phyloP scores from a whole-genome alignment of 768 basidiomycete species.

The Amanita polypyramis region DNA sequence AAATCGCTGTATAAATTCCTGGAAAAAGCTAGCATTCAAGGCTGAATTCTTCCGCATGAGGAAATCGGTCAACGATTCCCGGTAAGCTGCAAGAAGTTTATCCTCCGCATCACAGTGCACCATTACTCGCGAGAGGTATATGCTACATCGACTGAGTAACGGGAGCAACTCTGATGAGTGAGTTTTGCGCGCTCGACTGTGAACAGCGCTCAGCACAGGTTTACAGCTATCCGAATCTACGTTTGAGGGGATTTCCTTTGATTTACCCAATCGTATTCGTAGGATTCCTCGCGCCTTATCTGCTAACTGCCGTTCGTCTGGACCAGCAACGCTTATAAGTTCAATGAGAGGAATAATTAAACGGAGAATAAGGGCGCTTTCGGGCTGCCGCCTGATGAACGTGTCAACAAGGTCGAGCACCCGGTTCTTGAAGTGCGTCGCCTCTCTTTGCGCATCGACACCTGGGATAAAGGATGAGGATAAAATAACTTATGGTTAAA shows the following conservation, averaged over 20 bases:
- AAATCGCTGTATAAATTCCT: conserved; percentile 63
- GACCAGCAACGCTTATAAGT: conserved; percentile 51
- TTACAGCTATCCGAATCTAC: conserved; percentile 33
- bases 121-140: conserved; percentile 54
- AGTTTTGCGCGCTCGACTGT: conserved; percentile 59
- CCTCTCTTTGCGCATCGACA: conserved; percentile 70
- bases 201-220: conserved; percentile 50
- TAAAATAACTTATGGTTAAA: not conserved
- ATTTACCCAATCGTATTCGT: conserved; percentile 59
- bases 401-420: conserved; percentile 91
- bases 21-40: conserved; percentile 65
- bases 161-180: conserved; percentile 52
- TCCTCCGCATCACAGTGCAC: conserved; percentile 32
- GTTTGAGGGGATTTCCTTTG: conserved; percentile 52
- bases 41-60: conserved; percentile 71
- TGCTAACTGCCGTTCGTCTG: conserved; percentile 80
- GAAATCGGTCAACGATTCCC: conserved; percentile 62
- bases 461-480: conserved; percentile 22
- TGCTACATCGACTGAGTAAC: conserved; percentile 55
- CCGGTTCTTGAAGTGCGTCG: conserved; percentile 92
- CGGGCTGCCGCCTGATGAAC: conserved; percentile 67
- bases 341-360: conserved; percentile 71
- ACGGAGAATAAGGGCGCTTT: conserved; percentile 57
- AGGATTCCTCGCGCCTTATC: conserved; percentile 82
- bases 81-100: conserved; percentile 44